These are phyloP conservation scores for Larix kaempferi DNA, from an alignment of 75 land plant species.

Conservation along the genomic window DNA sequence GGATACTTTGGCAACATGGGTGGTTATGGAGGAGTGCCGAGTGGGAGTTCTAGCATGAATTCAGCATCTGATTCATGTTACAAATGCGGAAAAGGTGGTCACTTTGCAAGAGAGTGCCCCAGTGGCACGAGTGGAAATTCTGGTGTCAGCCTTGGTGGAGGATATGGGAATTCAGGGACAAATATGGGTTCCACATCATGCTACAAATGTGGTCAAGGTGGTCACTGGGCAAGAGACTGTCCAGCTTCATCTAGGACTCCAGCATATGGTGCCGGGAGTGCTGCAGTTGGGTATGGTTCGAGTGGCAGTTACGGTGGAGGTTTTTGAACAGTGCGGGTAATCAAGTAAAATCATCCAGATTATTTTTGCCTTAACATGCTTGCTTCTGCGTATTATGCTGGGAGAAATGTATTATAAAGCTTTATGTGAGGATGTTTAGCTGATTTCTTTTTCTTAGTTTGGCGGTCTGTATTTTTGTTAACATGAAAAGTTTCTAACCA, in stretches of 20 bases:
- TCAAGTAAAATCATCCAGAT: background rate
- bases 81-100: conserved; percentile 39
- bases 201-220: conserved; percentile 47
- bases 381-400: background rate
- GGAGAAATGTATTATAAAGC: background rate
- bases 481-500: background rate
- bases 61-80: conserved; percentile 17
- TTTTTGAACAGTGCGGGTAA: background rate
- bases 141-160: conserved; percentile 16
- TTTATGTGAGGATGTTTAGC: background rate
- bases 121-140: background rate
- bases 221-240: conserved; percentile 61
- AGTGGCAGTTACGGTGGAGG: conserved; percentile 2
- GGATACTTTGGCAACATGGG: conserved; percentile 11
- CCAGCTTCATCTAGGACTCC: background rate
- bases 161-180: conserved; percentile 6
- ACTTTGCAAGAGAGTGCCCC: conserved; percentile 49
- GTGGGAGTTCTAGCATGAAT: conserved; percentile 5
- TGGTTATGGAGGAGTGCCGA: conserved; percentile 10
- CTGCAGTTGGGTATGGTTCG: background rate
- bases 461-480: background rate
- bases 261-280: conserved; percentile 10
- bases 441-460: background rate
- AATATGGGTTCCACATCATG: conserved; percentile 14
- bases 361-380: too few species aligned